Percentiles rank a stretch among this genome's conserved stretches.
Conservation (phyloP, 306 rosid species). For the Corylus heterophylla region DNA sequence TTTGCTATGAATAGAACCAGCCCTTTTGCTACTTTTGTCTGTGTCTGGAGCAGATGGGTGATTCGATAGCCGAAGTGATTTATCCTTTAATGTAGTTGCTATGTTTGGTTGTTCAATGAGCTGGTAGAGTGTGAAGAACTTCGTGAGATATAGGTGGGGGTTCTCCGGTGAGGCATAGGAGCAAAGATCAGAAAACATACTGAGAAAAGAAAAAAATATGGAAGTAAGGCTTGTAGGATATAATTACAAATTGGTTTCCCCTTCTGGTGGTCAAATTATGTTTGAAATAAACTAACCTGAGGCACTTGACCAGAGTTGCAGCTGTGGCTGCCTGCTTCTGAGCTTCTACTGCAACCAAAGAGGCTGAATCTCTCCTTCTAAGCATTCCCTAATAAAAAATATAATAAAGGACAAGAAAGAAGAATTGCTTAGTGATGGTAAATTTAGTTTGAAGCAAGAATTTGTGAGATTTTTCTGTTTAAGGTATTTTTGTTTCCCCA, state of each 20-base stretch:
- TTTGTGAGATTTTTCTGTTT: neutral
- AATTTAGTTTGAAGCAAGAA: neutral
- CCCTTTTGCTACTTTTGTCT: conserved; percentile 46
- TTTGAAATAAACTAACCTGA: conserved; percentile 50
- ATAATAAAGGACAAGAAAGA: conserved; percentile 21
- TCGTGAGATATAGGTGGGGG: conserved; percentile 66
- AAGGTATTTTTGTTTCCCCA: neutral
- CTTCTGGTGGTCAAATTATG: neutral
- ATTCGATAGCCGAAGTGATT: conserved; percentile 37
- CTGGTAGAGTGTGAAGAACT: conserved; percentile 71
- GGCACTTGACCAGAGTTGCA: conserved; percentile 65
- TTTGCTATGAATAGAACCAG: conserved; percentile 33
- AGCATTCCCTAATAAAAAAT: conserved; percentile 70
- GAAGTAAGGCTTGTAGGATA: conserved; percentile 5
- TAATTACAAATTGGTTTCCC: neutral
- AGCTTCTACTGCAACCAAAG: conserved; percentile 77
- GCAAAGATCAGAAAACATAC: conserved; percentile 68
- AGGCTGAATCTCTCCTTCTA: conserved; percentile 78
- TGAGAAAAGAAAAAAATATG: conserved; percentile 30
- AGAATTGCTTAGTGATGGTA: conserved; percentile 2
- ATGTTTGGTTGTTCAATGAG: conserved; percentile 57
- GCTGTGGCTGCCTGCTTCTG: conserved; percentile 83
- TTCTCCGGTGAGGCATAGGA: conserved; percentile 69
- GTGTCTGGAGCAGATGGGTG: conserved; percentile 44
- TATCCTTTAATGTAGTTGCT: conserved; percentile 47